Percentiles rank a stretch among this genome's conserved stretches.
phyloP scores from a whole-genome alignment of 208 protist species.

The Crithidia expoeki region DNA sequence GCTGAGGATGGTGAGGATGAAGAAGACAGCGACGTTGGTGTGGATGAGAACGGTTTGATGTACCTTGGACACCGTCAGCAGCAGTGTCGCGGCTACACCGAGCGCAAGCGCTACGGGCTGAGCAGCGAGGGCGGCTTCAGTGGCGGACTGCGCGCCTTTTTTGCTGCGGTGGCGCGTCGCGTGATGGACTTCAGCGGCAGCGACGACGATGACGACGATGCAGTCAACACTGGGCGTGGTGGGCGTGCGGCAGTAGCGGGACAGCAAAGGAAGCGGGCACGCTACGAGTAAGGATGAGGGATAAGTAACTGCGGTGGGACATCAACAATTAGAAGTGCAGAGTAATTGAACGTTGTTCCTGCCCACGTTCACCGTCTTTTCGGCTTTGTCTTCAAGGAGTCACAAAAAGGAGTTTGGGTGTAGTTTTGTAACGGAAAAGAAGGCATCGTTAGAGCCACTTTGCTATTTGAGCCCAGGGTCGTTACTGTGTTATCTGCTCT shows the following conservation, averaged over 20 bases:
- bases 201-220: slow-evolving; percentile 34
- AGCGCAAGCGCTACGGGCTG: slow-evolving; percentile 27
- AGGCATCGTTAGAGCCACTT: too few species aligned
- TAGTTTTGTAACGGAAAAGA: too few species aligned
- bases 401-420: too few species aligned
- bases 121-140: slow-evolving; percentile 15
- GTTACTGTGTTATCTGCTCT: too few species aligned
- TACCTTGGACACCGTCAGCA: neutral
- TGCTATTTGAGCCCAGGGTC: too few species aligned
- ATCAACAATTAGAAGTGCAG: neutral
- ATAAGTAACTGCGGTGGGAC: too few species aligned
- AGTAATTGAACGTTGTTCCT: too few species aligned
- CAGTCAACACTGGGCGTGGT: neutral
- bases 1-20: neutral
- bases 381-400: too few species aligned
- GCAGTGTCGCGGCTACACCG: too few species aligned
- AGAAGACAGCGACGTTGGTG: neutral
- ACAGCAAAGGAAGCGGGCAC: slow-evolving; percentile 29
- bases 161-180: slow-evolving; percentile 47
- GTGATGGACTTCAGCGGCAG: slow-evolving; percentile 46
- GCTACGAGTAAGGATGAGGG: slow-evolving; percentile 19
- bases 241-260: neutral
- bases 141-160: slow-evolving; percentile 34
- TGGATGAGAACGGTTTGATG: neutral
- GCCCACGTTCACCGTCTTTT: too few species aligned